A percentile compares a stretch with the other conserved stretches of the same genome.
Conservation (phyloP, 108 stramenopile species). For the Nannochloropsis gaditana region DNA sequence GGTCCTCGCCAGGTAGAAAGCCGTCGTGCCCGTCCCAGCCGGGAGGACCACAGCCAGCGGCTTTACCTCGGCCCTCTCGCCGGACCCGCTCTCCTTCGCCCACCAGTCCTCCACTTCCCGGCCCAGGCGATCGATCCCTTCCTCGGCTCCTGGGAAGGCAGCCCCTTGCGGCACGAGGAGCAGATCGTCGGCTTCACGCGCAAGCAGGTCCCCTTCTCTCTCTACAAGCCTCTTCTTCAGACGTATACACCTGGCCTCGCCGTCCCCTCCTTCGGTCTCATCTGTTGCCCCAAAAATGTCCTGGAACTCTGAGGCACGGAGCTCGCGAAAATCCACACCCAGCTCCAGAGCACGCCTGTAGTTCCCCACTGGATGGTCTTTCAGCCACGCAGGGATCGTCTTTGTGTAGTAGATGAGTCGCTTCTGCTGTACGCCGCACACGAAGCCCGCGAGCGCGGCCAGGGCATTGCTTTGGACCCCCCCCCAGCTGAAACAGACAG, state of each 20-base stretch:
- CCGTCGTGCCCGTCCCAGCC: slow-evolving; percentile 52
- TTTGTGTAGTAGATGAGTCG: slow-evolving; percentile 84
- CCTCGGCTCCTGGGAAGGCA: slow-evolving; percentile 37
- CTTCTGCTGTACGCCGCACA: slow-evolving; percentile 38
- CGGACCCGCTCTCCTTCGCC: slow-evolving; percentile 10
- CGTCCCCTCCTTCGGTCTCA: slow-evolving; percentile 19
- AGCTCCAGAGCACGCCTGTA: slow-evolving; percentile 65
- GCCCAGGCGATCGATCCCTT: slow-evolving; percentile 35
- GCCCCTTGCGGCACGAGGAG: slow-evolving; percentile 42
- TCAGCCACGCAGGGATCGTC: slow-evolving; percentile 69
- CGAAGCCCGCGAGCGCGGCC: slow-evolving; percentile 78
- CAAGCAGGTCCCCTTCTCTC: slow-evolving; percentile 1
- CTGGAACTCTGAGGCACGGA: slow-evolving; percentile 61
- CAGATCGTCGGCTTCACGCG: slow-evolving; percentile 22
- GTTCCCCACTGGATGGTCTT: slow-evolving; percentile 73
- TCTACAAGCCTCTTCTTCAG: background rate
- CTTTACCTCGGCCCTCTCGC: background rate
- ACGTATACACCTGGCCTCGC: background rate
- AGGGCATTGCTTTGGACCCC: slow-evolving; percentile 87
- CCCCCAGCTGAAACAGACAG: slow-evolving; percentile 71
- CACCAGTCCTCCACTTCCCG: slow-evolving; percentile 36
- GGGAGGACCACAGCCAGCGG: slow-evolving; percentile 42
- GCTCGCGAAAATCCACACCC: slow-evolving; percentile 73
- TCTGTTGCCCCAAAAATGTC: slow-evolving; percentile 26
- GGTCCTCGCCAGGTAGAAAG: slow-evolving; percentile 41